Evolutionary conservation across 2,329 filamentous ascomycete species (phyloP).

Genomic region (Mycosphaerella sp.): DNA sequence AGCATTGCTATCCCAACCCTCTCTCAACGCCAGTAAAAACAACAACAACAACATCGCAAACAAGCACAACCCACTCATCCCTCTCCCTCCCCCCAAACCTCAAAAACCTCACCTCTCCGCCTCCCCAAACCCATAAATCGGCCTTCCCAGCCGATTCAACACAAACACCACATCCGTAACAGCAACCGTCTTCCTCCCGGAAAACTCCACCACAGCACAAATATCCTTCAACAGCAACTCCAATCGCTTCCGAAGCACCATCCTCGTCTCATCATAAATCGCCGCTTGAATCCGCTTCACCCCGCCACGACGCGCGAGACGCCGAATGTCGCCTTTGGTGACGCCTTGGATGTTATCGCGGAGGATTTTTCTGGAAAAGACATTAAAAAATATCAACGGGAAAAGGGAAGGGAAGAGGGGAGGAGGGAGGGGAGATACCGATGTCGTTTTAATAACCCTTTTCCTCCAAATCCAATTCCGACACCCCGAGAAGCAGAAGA

Average conservation of each 20-base stretch:
- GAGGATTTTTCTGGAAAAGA: constrained; percentile 92
- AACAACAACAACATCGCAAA: too few relatives aligned
- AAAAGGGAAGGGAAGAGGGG: background rate
- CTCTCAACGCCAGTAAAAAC: too few relatives aligned
- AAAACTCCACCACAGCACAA: constrained; percentile 22
- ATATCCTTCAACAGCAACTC: constrained; percentile 41
- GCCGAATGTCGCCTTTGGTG: constrained; percentile 64
- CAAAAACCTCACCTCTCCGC: background rate
- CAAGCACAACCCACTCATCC: too few relatives aligned
- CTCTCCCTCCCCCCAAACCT: too few relatives aligned
- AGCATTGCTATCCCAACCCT: too few relatives aligned
- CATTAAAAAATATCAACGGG: too few relatives aligned
- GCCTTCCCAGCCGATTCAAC: constrained; percentile 14
- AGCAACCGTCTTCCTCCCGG: constrained; percentile 54
- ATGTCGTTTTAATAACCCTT: constrained; percentile 23
- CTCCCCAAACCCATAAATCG: constrained; percentile 18
- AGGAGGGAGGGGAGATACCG: constrained; percentile 13
- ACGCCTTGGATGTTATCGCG: constrained; percentile 99
- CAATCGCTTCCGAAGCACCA: constrained; percentile 50
- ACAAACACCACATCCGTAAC: constrained; percentile 57
- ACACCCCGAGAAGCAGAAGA: background rate
- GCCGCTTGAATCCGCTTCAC: constrained; percentile 63
- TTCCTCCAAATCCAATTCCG: constrained; percentile 10
- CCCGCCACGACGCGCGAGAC: constrained; percentile 67
- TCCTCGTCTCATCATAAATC: constrained; percentile 59